Evolutionary conservation across 495 filamentous ascomycete genomes (phyloP), one percentile per base, ranked within the genome.

Genomic region (Parmelia sp.): DNA sequence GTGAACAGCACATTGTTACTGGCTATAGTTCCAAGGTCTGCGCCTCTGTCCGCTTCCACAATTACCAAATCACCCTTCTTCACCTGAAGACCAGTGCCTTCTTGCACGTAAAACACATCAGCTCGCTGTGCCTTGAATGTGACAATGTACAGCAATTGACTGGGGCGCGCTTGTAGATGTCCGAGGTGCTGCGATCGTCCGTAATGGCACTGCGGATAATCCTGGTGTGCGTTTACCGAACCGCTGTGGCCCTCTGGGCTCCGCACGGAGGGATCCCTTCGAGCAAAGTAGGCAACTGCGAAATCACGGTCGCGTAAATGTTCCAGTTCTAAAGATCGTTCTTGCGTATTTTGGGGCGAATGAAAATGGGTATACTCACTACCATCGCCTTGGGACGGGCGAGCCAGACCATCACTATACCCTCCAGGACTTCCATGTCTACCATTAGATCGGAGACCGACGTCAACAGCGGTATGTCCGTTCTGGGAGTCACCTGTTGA

Each of bases 31-130:
- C 94, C 95, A 62, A 98, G 84, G 71, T 98, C 95, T 12, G 90
- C 95, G 25, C 94, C 94, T 61, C 94, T 90, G 72, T 98, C 94
- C 19, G 94, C 94, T 76, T 98, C 94, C 37, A 97, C 92, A 66
- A 97, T 96, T 58, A 98, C 95, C 61, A 97, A 77, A 72, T 98
- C 94, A 39, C 95, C 95, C 36, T 83, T 83, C 64, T 91, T 93
- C 60, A 96, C 88, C 58, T 90, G 88, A 35, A 98, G 80, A 3
- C 95, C 95, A 17, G 92, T 97, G 53, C 91, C 91, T 73, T 96
- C 92, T 73, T 94, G 92, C 61, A 96, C 88, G 73, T 96, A 96
- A 73, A 97, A 98, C 25, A 97, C 90, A 70, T 97, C 95, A 53
- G 91, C 91, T 62, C 94, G 86, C 29, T 88, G 87, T 71, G 91